phyloP scores from a whole-genome alignment of 441 rosid species.

The Geranium incanum region DNA sequence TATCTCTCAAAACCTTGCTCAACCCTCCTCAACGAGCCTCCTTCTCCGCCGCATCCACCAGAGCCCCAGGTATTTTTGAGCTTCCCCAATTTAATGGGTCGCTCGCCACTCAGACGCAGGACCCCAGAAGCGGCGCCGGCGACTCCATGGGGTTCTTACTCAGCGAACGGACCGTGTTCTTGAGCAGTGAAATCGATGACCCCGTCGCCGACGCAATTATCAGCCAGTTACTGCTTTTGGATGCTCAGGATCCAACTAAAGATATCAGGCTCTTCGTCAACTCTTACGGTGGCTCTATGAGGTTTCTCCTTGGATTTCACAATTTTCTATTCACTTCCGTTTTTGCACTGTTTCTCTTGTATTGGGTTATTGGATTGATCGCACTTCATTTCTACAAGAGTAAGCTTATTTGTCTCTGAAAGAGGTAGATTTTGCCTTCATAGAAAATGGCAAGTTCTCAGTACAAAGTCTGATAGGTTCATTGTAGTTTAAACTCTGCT shows the following conservation, averaged over 20 bases:
- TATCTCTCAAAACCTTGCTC: constrained; percentile 31
- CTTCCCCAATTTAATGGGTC: constrained; percentile 16
- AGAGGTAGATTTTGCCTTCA: not conserved
- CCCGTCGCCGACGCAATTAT: constrained; percentile 79
- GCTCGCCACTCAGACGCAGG: constrained; percentile 41
- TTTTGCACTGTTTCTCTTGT: not conserved
- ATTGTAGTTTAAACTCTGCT: not conserved
- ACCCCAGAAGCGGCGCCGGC: constrained; percentile 56
- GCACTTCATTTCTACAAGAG: not conserved
- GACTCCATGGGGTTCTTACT: constrained; percentile 85
- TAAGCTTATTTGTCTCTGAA: not conserved
- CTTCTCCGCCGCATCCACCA: constrained; percentile 20
- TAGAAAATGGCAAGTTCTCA: not conserved
- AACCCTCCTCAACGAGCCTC: constrained; percentile 11
- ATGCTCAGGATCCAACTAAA: constrained; percentile 75
- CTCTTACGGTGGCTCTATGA: constrained; percentile 84
- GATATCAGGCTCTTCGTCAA: constrained; percentile 86
- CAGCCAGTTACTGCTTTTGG: constrained; percentile 75
- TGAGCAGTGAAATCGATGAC: constrained; percentile 69
- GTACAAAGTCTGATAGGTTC: not conserved
- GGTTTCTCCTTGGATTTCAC: constrained; percentile 29
- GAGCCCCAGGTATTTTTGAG: constrained; percentile 20
- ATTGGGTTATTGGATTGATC: not conserved
- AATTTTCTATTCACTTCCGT: not conserved
- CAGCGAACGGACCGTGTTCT: constrained; percentile 70